Conservation (phyloP, 176 grass and related monocot species). For the Areca catechu region DNA sequence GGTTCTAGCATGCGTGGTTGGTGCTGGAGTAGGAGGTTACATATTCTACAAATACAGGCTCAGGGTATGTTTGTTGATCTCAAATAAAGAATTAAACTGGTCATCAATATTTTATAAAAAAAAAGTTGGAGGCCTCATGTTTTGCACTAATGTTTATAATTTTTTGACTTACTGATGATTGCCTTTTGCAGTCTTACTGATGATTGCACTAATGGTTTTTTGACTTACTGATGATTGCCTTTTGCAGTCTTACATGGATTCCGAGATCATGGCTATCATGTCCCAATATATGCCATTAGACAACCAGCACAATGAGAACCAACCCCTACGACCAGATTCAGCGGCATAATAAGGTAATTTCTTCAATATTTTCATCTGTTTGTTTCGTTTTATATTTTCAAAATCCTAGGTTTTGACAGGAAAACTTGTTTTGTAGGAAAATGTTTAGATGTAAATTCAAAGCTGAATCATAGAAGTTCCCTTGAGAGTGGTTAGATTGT, state of each 20-base stretch:
- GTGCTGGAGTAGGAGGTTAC: conserved; percentile 40
- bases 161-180: neutral
- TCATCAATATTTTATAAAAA: too few relatives aligned
- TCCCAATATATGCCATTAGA: conserved; percentile 91
- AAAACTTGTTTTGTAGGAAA: conserved; percentile 3
- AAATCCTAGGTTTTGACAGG: neutral
- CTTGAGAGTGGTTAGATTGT: neutral
- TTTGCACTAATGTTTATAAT: too few relatives aligned
- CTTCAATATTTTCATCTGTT: too few relatives aligned
- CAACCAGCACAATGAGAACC: conserved; percentile 38
- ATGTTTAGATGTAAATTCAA: neutral
- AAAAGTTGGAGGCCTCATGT: too few relatives aligned
- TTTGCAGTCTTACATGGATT: conserved; percentile 79
- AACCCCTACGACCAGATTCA: conserved; percentile 50
- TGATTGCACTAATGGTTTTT: too few relatives aligned
- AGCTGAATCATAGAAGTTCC: neutral
- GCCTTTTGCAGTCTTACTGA: conserved; percentile 46
- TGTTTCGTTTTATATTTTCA: too few relatives aligned
- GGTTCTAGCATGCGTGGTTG: conserved; percentile 48
- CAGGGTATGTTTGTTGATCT: conserved; percentile 37
- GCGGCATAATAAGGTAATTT: neutral
- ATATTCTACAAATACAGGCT: conserved; percentile 94
- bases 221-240: neutral
- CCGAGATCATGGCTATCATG: conserved; percentile 76
- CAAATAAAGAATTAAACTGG: neutral